A percentile compares a stretch with the other conserved stretches of the same genome.
Evolutionary conservation across 106 monocot genomes (phyloP).

Genomic region (Platanthera zijinensis): DNA sequence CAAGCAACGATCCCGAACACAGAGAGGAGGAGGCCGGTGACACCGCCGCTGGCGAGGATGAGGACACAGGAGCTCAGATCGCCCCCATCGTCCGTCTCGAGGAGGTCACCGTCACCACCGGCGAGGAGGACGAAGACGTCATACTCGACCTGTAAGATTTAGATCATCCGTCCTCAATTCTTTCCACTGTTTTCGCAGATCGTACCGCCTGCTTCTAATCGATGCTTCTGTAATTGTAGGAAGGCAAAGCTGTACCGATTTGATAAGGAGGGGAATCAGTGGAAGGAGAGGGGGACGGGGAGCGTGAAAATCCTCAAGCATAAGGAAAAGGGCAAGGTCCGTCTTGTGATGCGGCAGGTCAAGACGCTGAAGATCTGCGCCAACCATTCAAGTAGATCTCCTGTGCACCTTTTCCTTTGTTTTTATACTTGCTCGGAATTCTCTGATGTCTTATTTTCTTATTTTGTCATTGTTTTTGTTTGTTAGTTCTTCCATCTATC

Average conservation of each 20-base stretch:
- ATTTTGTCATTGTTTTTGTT: slow-evolving; percentile 5
- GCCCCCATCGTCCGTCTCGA: slow-evolving; percentile 81
- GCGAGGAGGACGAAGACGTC: slow-evolving; percentile 80
- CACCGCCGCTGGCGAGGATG: slow-evolving; percentile 41
- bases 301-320: slow-evolving; percentile 84
- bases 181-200: not conserved
- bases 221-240: slow-evolving; percentile 20
- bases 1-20: slow-evolving; percentile 49
- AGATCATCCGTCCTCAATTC: not conserved
- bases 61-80: slow-evolving; percentile 81
- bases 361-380: slow-evolving; percentile 99
- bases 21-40: slow-evolving; percentile 34
- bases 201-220: not conserved
- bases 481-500: slow-evolving; percentile 44
- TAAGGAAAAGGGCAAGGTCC: slow-evolving; percentile 67
- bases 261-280: slow-evolving; percentile 89
- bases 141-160: slow-evolving; percentile 55
- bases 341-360: slow-evolving; percentile 84
- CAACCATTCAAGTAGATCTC: slow-evolving; percentile 57
- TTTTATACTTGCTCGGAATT: not conserved
- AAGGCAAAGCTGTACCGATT: slow-evolving; percentile 92
- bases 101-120: slow-evolving; percentile 86
- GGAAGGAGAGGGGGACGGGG: slow-evolving; percentile 92
- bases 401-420: not conserved
- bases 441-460: not conserved